phyloP scores from a whole-genome alignment of 2,329 filamentous ascomycete species.

The Colletotrichum ledebouriae region DNA sequence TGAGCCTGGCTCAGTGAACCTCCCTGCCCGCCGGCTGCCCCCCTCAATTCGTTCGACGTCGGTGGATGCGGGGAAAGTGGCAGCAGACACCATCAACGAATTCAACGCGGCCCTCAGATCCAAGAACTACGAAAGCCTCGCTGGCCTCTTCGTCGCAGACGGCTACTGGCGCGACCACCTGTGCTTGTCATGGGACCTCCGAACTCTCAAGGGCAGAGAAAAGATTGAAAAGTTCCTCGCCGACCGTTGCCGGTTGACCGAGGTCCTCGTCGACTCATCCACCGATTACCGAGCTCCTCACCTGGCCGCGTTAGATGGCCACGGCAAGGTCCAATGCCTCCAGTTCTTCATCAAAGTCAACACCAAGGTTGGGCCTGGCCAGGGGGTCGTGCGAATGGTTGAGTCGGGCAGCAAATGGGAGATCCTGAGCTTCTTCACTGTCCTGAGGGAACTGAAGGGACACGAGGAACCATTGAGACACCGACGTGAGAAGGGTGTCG shows the following conservation, averaged over 20 bases:
- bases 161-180: constrained; percentile 73
- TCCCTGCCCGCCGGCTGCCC: constrained; percentile 60
- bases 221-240: constrained; percentile 58
- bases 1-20: constrained; percentile 67
- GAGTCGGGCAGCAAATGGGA: constrained; percentile 59
- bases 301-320: constrained; percentile 61
- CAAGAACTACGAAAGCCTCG: constrained; percentile 52
- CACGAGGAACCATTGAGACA: constrained; percentile 59
- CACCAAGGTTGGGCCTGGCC: constrained; percentile 66
- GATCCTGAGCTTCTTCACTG: constrained; percentile 69
- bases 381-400: constrained; percentile 68
- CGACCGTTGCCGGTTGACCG: constrained; percentile 51
- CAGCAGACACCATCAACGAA: constrained; percentile 52
- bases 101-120: constrained; percentile 58
- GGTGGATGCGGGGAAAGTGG: constrained; percentile 54
- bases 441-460: constrained; percentile 61
- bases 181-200: constrained; percentile 68
- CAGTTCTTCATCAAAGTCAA: constrained; percentile 68
- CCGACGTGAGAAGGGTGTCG: constrained; percentile 63
- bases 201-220: constrained; percentile 56
- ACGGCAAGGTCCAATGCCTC: constrained; percentile 64
- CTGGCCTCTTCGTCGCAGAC: constrained; percentile 56
- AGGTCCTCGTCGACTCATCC: constrained; percentile 61
- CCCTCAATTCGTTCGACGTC: constrained; percentile 46
- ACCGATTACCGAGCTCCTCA: constrained; percentile 59